A percentile compares a stretch with the other conserved stretches of the same genome.
phyloP scores from a whole-genome alignment of 768 basidiomycete species.

The Ramaria sp. region DNA sequence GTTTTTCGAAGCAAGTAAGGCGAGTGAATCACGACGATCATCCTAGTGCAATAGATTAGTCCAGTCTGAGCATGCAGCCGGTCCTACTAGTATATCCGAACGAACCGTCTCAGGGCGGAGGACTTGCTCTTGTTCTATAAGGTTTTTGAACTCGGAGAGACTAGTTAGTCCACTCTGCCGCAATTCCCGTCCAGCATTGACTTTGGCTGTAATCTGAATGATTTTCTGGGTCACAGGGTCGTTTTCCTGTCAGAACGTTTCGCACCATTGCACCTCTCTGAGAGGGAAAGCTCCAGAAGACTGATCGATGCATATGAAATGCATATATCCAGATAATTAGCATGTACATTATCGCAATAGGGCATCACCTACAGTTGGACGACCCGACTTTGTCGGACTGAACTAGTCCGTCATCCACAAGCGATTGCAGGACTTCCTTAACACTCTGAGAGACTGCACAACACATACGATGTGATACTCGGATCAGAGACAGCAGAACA shows the following conservation, averaged over 20 bases:
- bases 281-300: constrained; percentile 95
- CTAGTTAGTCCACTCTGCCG: constrained; percentile 33
- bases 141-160: constrained; percentile 35
- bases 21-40: constrained; percentile 42
- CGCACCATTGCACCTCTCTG: constrained; percentile 69
- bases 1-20: constrained; percentile 36
- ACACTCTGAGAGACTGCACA: constrained; percentile 74
- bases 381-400: constrained; percentile 89
- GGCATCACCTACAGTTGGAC: constrained; percentile 64
- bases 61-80: background rate
- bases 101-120: constrained; percentile 48
- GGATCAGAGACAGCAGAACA: background rate
- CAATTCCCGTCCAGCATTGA: constrained; percentile 39
- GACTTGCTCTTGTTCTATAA: constrained; percentile 40
- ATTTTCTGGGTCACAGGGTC: constrained; percentile 7
- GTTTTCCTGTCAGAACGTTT: background rate
- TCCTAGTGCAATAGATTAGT: constrained; percentile 30
- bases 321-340: constrained; percentile 15
- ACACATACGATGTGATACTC: background rate
- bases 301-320: constrained; percentile 31
- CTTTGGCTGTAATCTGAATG: constrained; percentile 45
- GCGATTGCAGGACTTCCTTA: constrained; percentile 81
- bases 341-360: background rate
- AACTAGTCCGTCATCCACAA: constrained; percentile 81
- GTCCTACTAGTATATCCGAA: background rate